A percentile compares a stretch with the other conserved stretches of the same genome.
Evolutionary conservation across 306 rosid species (phyloP).

Genomic region (Argentina anserina): DNA sequence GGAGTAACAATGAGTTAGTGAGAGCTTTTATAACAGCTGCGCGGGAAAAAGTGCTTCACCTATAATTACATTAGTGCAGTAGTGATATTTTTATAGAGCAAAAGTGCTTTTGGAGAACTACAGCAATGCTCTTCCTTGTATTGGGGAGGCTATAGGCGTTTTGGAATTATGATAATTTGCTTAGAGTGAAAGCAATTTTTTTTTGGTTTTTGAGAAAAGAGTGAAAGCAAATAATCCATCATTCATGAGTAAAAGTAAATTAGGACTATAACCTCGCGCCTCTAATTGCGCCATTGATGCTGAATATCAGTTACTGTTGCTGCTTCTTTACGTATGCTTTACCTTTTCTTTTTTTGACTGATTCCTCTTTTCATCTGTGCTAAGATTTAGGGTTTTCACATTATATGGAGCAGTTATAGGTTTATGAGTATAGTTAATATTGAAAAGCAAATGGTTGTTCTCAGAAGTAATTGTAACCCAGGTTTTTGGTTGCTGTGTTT

Average conservation of each 20-base stretch:
- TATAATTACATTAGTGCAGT: background rate
- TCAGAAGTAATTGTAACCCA: background rate
- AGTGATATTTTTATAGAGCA: background rate
- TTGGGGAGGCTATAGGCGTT: slow-evolving; percentile 38
- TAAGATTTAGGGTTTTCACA: background rate
- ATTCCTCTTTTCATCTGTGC: background rate
- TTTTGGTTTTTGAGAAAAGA: too few species aligned
- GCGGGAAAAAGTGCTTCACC: slow-evolving; percentile 36
- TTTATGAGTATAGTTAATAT: background rate
- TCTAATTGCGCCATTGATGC: slow-evolving; percentile 26
- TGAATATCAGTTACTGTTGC: background rate
- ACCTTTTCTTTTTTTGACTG: background rate
- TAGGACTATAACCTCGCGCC: slow-evolving; percentile 12
- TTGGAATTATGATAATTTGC: slow-evolving; percentile 29
- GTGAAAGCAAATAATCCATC: slow-evolving; percentile 15
- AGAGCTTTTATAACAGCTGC: slow-evolving; percentile 30
- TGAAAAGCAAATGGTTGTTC: background rate
- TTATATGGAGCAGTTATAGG: background rate
- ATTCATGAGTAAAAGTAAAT: background rate
- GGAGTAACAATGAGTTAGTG: slow-evolving; percentile 11
- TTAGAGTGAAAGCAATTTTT: slow-evolving; percentile 21
- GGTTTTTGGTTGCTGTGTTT: background rate
- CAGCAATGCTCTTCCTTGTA: background rate
- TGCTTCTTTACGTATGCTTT: background rate
- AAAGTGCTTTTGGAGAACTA: background rate